Evolutionary conservation across 129 eudicot species (phyloP).

Genomic region (Artemisia argyi): DNA sequence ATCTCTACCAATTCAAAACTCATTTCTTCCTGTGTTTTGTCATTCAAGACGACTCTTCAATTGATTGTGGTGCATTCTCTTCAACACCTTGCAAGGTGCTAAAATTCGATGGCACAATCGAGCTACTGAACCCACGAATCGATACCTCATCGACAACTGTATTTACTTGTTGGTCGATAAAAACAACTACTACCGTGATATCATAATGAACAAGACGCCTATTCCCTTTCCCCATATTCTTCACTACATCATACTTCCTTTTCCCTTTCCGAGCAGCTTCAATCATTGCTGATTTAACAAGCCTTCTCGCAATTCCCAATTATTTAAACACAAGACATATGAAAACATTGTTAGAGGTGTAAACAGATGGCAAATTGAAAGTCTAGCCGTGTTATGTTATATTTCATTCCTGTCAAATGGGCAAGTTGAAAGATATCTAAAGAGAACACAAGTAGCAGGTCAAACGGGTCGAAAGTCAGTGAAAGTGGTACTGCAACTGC

Average conservation of each 20-base stretch:
- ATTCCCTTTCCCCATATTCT: slow-evolving; percentile 46
- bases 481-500: no score
- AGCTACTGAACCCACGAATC: slow-evolving; percentile 54
- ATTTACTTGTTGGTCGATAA: slow-evolving; percentile 49
- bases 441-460: no score
- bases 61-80: background rate
- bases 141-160: slow-evolving; percentile 47
- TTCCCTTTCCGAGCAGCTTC: slow-evolving; percentile 54
- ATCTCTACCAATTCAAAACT: slow-evolving; percentile 16
- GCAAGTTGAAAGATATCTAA: background rate
- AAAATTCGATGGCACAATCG: slow-evolving; percentile 25
- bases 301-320: slow-evolving; percentile 80
- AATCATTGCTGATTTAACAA: slow-evolving; percentile 48
- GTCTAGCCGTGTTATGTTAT: background rate
- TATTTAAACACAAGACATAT: background rate
- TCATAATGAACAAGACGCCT: slow-evolving; percentile 74
- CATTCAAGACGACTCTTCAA: background rate
- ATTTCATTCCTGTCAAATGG: background rate
- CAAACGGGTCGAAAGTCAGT: no score
- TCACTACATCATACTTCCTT: slow-evolving; percentile 54
- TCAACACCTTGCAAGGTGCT: slow-evolving; percentile 16
- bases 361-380: background rate
- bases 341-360: background rate
- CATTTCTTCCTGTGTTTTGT: background rate
- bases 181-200: slow-evolving; percentile 65